Evolutionary conservation across 306 rosid species (phyloP).

Genomic region (Acacia confusa): DNA sequence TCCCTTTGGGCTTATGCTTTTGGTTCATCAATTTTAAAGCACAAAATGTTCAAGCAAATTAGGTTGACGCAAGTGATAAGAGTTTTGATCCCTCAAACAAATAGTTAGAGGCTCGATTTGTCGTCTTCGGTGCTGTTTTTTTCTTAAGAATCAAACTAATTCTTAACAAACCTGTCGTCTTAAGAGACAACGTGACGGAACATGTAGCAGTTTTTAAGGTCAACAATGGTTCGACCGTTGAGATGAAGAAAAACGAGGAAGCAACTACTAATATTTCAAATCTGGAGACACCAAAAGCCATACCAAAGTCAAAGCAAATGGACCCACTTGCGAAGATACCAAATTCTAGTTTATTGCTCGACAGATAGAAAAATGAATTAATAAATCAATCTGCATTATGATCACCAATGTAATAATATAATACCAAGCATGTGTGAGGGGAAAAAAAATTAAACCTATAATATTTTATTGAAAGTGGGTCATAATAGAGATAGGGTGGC

Average conservation of each 20-base stretch:
- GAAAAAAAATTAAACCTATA: neutral
- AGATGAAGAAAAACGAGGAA: slow-evolving; percentile 25
- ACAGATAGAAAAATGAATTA: neutral
- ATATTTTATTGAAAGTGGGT: neutral
- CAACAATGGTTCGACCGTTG: slow-evolving; percentile 47
- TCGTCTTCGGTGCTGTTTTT: slow-evolving; percentile 8
- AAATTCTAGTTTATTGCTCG: neutral
- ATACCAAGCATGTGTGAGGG: neutral
- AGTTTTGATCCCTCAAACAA: neutral
- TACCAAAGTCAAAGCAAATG: slow-evolving; percentile 40
- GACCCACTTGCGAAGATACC: slow-evolving; percentile 36
- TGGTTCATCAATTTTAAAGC: neutral
- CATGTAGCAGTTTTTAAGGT: slow-evolving; percentile 33
- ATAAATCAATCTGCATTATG: neutral
- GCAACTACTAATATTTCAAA: slow-evolving; percentile 24
- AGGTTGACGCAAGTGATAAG: neutral
- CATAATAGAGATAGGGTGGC: neutral
- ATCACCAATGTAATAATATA: neutral
- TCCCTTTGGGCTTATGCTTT: too few species aligned
- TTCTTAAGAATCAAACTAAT: neutral
- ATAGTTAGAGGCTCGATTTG: neutral
- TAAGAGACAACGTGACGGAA: slow-evolving; percentile 33
- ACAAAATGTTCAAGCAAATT: neutral
- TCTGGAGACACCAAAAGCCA: slow-evolving; percentile 30
- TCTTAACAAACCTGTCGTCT: neutral